Conservation (phyloP, 176 grass and related monocot species). For the Thalia dealbata region DNA sequence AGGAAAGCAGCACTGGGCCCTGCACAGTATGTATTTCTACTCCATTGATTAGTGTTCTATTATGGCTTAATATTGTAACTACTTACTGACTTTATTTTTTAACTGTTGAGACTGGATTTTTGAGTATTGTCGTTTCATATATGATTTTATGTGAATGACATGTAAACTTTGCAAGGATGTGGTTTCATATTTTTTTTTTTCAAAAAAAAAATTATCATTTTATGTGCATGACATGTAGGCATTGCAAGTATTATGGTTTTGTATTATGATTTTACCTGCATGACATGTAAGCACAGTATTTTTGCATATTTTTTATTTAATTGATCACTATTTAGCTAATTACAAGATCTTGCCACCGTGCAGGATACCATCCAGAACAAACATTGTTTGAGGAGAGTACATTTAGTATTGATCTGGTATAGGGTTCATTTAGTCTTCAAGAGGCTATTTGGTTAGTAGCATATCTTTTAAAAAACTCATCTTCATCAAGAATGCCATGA, state of each 20-base stretch:
- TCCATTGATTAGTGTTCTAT: slow-evolving; percentile 11
- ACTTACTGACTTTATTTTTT: not conserved
- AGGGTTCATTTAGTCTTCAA: no score
- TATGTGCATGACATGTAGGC: not conserved
- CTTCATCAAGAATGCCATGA: no score
- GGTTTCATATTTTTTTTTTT: no score
- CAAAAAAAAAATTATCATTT: no score
- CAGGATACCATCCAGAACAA: not conserved
- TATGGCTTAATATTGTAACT: slow-evolving; percentile 1
- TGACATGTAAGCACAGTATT: not conserved
- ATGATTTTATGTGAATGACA: no score
- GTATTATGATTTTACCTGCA: not conserved
- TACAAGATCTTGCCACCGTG: not conserved
- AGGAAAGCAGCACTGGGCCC: slow-evolving; percentile 68
- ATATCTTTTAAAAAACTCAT: no score
- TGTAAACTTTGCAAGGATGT: no score
- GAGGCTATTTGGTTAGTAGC: no score
- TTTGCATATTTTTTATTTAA: not conserved
- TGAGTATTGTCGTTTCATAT: no score
- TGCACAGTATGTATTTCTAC: slow-evolving; percentile 56
- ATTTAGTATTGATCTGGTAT: not conserved
- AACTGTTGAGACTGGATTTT: not conserved
- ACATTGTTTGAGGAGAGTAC: not conserved
- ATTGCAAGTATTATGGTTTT: no score
- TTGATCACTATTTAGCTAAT: not conserved